Base-by-base conservation (phyloP, 108 stramenopile genomes). In the Ochromonas danica region DNA sequence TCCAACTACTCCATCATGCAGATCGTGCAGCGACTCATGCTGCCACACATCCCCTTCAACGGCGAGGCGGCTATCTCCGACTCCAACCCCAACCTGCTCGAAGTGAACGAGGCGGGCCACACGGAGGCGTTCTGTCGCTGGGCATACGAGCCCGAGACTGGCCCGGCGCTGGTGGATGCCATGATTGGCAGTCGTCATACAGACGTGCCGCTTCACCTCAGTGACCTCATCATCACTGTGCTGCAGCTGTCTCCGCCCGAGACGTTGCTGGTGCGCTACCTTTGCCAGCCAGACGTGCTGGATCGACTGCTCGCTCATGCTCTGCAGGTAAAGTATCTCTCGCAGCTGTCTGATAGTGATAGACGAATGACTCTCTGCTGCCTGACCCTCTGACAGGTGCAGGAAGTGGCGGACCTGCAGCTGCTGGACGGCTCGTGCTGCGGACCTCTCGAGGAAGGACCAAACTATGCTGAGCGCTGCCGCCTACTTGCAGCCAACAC, bases 1-100 rank as follows among this genome's bases (percentile, higher is more conserved):
- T 87, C 92, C 70, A 93, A 93, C 71, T 92, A 93, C 83, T 94
- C 94, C 40, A 89, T 97, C 3, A 92, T 94, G 93, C 94, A 95
- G 82, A 91, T 97, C 70, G 89, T 93, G 17, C 92, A 96, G 85
- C 85, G 92, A 39, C 83, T 97, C 14, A 71, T 97, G 78, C 45
- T 94, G 78, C 96, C 96, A 25, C 89, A 92, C 71, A 87, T 88
- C 43, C 78, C 81, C 17, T 81, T 91, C 74, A 95, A 92, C 39
- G 90, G 86, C 78, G 86, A 91, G 1, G 91, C 93, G 88, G 90
- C 83, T 61, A 91, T 95, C 3, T 45, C 93, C 78, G 92, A 95
- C 1, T 90, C 93, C 0, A 82, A 92, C 70, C 80, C 83, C 0
- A 71, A 70, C 0, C 88, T 92, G 6, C 93, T 94, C 85, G 45